Conservation (phyloP, 768 basidiomycete species). For the Hortiboletus flavorubellus region DNA sequence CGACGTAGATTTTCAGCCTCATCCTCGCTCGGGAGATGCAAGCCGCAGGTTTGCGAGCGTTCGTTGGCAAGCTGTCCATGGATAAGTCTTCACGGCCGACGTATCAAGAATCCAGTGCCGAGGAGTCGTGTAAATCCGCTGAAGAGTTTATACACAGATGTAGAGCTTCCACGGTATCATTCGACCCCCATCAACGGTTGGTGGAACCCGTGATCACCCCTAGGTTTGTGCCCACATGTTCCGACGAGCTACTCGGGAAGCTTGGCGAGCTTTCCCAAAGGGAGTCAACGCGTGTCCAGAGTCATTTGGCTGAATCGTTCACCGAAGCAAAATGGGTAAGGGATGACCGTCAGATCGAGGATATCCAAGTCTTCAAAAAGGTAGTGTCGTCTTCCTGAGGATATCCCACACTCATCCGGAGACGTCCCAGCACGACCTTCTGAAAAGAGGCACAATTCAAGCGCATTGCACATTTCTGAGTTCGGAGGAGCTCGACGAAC, state of each 20-base stretch:
- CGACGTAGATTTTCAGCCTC: constrained; percentile 42
- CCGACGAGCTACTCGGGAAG: constrained; percentile 61
- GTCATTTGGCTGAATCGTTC: constrained; percentile 77
- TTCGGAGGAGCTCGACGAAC: constrained; percentile 45
- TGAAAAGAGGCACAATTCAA: constrained; percentile 68
- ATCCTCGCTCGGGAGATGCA: constrained; percentile 78
- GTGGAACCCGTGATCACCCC: constrained; percentile 86
- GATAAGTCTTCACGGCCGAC: constrained; percentile 69
- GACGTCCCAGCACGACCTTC: constrained; percentile 47
- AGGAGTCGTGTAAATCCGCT: constrained; percentile 49
- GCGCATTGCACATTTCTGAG: constrained; percentile 86
- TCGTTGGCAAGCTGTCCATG: constrained; percentile 92
- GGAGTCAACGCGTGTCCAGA: constrained; percentile 60
- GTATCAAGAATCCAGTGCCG: constrained; percentile 62
- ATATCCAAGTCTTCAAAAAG: constrained; percentile 72
- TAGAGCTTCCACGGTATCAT: constrained; percentile 34
- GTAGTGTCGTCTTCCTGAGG: constrained; percentile 34
- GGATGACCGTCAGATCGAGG: constrained; percentile 54
- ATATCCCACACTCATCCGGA: constrained; percentile 5
- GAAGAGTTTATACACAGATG: constrained; percentile 56
- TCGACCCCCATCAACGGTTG: constrained; percentile 47
- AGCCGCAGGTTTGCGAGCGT: constrained; percentile 66
- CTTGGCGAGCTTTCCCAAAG: constrained; percentile 53
- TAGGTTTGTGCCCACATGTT: constrained; percentile 87
- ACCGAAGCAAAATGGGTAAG: constrained; percentile 76